These are phyloP conservation scores for Gypsophila paniculata DNA, from an alignment of 179 eudicot species.

Conservation along the genomic window DNA sequence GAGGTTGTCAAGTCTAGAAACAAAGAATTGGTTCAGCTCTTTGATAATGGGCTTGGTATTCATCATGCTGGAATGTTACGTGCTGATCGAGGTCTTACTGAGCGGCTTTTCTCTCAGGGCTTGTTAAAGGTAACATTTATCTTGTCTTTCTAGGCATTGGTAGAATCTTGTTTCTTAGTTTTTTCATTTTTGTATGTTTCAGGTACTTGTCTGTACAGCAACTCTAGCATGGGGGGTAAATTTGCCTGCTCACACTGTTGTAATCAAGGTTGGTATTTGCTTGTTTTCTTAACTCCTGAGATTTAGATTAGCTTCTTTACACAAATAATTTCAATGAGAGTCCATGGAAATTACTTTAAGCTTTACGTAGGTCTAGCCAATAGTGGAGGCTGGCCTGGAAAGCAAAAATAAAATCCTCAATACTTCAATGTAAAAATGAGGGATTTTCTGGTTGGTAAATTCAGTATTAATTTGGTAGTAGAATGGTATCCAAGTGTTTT, in stretches of 20 bases:
- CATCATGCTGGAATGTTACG: constrained; percentile 99
- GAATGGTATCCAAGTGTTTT: neutral
- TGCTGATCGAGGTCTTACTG: constrained; percentile 90
- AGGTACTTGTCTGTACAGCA: constrained; percentile 99
- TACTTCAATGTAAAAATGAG: neutral
- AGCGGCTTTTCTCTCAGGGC: constrained; percentile 88
- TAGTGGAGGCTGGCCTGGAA: neutral
- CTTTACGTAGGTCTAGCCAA: neutral
- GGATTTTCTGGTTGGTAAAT: neutral
- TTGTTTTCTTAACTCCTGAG: neutral
- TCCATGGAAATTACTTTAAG: neutral
- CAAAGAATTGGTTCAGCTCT: constrained; percentile 78
- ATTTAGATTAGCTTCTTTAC: neutral
- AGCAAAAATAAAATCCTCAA: neutral
- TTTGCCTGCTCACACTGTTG: constrained; percentile 99
- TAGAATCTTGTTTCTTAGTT: constrained; percentile 9
- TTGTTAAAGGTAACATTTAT: constrained; percentile 52
- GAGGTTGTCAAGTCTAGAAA: constrained; percentile 93
- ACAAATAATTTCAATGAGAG: neutral
- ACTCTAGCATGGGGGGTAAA: constrained; percentile 99
- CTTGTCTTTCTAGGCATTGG: neutral
- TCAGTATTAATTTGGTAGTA: neutral
- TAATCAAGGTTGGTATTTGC: constrained; percentile 70
- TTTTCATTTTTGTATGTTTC: constrained; percentile 18
- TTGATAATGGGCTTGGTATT: constrained; percentile 82